Base-by-base conservation (phyloP, 352 stramenopile genomes). In the Phytophthora lateralis region DNA sequence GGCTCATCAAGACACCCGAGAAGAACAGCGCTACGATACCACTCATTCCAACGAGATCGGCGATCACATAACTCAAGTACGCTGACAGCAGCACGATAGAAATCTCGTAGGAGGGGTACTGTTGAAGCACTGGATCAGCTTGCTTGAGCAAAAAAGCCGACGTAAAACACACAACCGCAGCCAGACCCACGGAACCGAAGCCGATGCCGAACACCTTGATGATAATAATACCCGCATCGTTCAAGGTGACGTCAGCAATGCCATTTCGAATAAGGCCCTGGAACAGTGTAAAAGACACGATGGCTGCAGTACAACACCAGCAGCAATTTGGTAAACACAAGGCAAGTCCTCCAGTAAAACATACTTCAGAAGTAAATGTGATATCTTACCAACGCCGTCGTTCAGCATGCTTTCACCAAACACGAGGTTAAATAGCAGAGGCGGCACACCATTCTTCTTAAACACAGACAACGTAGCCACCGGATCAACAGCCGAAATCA, bases 371-470 rank as follows among this genome's bases (percentile, higher is more conserved):
- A n/a, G n/a, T n/a, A 27, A 21, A 38, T 12, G n/a, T 44, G 9
- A 26, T 54, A 39, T 54, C 65, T 59, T 75, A 76, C 82, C 86
- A 27, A 98, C 89, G 49, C 91, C 93, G 62, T 98, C 96, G 59
- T 98, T 98, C 4, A 98, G 79, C 64, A 98, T 92, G 52, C 84
- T 97, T 73, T 98, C 96, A 34, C 96, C 96, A 74, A 98, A 98
- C 0, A 98, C 91, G 44, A 98, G 78, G 64, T 98, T 98, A 66
- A 98, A 98, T 6, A 98, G 71, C 20, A 95, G 76, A 14, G 91
- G 80, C 39, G 85, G 85, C 3, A 84, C 85, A 35, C 84, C 80
- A 44, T 92, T 91, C 50, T 95, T 96, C 77, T 97, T 96, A 63
- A 98, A 98, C 3, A 98, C 90, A 0, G 90, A 95, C 4, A 98